Base-by-base conservation (phyloP, 352 stramenopile genomes). In the Phytophthora chlamydospora region DNA sequence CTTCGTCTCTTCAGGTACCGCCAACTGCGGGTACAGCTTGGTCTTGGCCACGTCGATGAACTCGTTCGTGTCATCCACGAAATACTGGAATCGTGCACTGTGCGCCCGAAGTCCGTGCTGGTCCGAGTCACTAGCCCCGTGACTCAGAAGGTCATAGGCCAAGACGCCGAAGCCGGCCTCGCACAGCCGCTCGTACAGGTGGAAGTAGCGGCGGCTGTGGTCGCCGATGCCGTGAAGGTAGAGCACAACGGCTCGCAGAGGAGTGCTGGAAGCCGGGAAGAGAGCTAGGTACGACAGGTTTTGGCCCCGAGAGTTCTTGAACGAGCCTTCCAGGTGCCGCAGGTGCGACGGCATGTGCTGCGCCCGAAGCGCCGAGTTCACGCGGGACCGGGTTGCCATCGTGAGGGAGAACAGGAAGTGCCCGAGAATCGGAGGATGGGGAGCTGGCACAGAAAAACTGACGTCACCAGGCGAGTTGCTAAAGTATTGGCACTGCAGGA, bases 21-120 rank as follows among this genome's bases (percentile, higher is more conserved):
- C 13, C 47, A 73, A 45, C 36, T 66, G 33, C 13, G 69, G 58
- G 16, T 80, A 62, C 29, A 84, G 17, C 12, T 71, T 27, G 24
- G 24, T 36, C 58, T 82, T 80, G 11, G 70, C 65, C 50, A 81
- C 53, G 14, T 41, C 34, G 34, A 85, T 48, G 36, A 85, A 75
- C 21, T 70, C 73, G 46, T 87, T 80, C 42, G 72, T 75, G 58
- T 87, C 77, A 42, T 85, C 66, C 43, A 87, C 70, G 43, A 87
- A 78, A 42, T 81, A 71, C 7, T 73, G 68, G 51, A 83, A 83
- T 19, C 50, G 2, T 0, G 24, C 24, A 5, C 24, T 27, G 24
- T 83, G 71, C 5, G 68, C 71, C 31, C 76, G 57, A 27, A 73
- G 47, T 14, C 56, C 51, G 14, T 72, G 62, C 10, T 66, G 51